A percentile compares a stretch with the other conserved stretches of the same genome.
Evolutionary conservation across 140 eudicot species (phyloP).

Genomic region (Oenanthe javanica): DNA sequence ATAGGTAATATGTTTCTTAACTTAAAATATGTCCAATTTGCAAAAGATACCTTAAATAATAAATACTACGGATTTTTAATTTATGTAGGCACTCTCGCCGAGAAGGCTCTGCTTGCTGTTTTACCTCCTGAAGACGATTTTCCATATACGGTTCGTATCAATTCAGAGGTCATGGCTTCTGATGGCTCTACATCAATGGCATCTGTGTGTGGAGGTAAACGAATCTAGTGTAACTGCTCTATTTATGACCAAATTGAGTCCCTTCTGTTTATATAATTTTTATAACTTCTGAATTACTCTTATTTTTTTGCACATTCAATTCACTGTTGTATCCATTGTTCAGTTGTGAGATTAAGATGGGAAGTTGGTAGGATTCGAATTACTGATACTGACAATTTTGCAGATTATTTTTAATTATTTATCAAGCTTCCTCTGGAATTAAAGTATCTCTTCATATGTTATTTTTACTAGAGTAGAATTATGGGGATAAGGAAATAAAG

Average conservation of each 20-base stretch:
- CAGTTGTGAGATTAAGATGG: neutral
- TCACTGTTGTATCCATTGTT: neutral
- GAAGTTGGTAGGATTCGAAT: neutral
- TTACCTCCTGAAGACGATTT: conserved; percentile 78
- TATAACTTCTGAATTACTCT: neutral
- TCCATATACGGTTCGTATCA: conserved; percentile 74
- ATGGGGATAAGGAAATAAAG: neutral
- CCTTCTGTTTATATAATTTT: neutral
- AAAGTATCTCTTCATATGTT: neutral
- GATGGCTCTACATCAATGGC: conserved; percentile 99
- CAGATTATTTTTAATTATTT: neutral
- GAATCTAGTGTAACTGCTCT: conserved; percentile 3
- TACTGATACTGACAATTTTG: neutral
- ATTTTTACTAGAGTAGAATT: neutral
- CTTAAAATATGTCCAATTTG: neutral
- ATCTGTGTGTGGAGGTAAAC: conserved; percentile 92
- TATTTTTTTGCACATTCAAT: neutral
- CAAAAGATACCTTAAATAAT: neutral
- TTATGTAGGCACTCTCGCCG: conserved; percentile 86
- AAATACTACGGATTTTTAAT: neutral
- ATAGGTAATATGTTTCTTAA: neutral
- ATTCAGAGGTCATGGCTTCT: conserved; percentile 98
- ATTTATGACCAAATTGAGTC: neutral
- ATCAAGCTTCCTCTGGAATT: neutral
- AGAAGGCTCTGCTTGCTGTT: conserved; percentile 91